A percentile compares a stretch with the other conserved stretches of the same genome.
These are phyloP conservation scores for Osmanthus fragrans DNA, from an alignment of 257 asterid genomes.

Conservation along the genomic window DNA sequence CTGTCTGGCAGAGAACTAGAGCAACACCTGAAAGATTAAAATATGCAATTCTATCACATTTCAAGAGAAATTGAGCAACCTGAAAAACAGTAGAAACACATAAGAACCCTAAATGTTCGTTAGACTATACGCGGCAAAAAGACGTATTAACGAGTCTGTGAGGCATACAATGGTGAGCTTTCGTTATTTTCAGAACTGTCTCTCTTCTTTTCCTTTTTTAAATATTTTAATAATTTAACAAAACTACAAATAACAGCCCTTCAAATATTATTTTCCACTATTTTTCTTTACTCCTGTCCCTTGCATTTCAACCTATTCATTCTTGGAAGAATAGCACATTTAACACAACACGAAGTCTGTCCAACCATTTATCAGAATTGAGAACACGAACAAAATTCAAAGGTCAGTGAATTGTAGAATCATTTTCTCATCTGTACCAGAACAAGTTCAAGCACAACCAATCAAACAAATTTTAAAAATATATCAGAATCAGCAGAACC, in stretches of 20 bases:
- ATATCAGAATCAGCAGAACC: neutral
- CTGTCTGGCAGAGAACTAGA: conserved; percentile 76
- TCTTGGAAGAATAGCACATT: neutral
- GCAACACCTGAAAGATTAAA: conserved; percentile 67
- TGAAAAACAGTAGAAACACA: neutral
- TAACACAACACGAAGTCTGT: neutral
- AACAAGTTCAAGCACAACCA: neutral
- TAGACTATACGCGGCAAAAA: neutral
- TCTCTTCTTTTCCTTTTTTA: neutral
- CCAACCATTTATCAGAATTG: neutral
- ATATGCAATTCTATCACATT: conserved; percentile 4
- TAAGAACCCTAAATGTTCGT: too few species aligned
- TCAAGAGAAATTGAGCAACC: neutral
- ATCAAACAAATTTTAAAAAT: neutral
- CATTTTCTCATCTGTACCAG: neutral
- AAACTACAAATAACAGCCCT: neutral
- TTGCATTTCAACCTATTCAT: neutral
- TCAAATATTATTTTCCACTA: neutral
- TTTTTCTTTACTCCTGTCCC: neutral
- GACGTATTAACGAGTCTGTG: neutral
- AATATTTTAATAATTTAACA: neutral
- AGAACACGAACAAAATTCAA: neutral
- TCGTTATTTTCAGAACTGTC: neutral
- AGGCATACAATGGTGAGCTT: neutral
- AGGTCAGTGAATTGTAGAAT: neutral